Percentiles rank a stretch among this genome's conserved stretches.
phyloP scores from a whole-genome alignment of 139 green algal genomes.

The Chlorella sp. region DNA sequence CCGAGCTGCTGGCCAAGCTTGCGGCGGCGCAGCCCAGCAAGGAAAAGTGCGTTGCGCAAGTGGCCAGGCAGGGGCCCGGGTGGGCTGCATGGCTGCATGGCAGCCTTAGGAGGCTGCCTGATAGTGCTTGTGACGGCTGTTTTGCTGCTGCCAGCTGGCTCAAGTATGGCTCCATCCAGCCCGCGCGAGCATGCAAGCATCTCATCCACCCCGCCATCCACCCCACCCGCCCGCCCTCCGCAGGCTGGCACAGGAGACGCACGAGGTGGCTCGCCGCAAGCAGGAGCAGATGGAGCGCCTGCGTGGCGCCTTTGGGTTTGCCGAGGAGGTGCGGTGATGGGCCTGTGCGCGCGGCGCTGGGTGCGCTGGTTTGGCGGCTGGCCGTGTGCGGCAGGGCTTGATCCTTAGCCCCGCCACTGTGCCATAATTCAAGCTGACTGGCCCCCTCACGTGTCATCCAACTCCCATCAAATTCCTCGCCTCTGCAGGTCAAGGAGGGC shows the following conservation, averaged over 20 bases:
- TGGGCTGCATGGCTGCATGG: background rate
- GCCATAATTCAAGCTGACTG: background rate
- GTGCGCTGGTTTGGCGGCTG: background rate
- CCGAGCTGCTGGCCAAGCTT: constrained; percentile 41
- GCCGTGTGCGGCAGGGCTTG: background rate
- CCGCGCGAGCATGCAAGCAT: too few relatives aligned
- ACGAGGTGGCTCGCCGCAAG: constrained; percentile 83
- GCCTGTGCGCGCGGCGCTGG: too few relatives aligned
- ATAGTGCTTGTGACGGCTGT: too few relatives aligned
- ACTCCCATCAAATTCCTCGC: background rate
- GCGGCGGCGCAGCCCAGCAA: background rate
- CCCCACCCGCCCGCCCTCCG: background rate
- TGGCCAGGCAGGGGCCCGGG: too few relatives aligned
- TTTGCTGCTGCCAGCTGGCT: background rate
- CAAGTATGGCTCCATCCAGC: too few relatives aligned
- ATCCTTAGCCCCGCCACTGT: too few relatives aligned
- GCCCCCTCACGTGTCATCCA: background rate
- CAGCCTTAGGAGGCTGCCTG: too few relatives aligned
- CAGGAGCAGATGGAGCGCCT: constrained; percentile 86
- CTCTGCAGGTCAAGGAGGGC: constrained; percentile 70
- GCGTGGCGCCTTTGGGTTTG: constrained; percentile 66
- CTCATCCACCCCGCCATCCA: background rate
- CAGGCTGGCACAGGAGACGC: constrained; percentile 73
- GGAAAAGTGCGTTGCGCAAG: background rate
- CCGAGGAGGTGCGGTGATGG: constrained; percentile 44